Conservation (phyloP, 2,329 filamentous ascomycete genomes). For the Trichoderma atroviride region DNA sequence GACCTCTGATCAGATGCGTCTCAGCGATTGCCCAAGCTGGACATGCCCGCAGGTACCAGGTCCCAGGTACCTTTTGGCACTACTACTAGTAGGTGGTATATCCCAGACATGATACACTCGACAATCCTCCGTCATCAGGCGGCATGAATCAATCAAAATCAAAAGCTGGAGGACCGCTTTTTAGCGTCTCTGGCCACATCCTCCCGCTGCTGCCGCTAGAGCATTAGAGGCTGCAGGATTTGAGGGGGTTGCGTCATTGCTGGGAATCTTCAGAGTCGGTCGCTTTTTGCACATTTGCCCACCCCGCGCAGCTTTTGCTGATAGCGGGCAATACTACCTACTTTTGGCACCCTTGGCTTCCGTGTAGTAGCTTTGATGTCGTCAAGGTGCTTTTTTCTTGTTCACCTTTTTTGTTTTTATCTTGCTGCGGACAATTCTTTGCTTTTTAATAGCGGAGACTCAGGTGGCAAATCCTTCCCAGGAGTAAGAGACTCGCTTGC, state of each 20-base stretch:
- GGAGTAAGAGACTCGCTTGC: too few species aligned
- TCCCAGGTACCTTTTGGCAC: too few species aligned
- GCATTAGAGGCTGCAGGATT: constrained; percentile 5
- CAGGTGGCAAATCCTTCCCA: background rate
- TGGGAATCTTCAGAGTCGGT: background rate
- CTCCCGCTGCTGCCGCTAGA: constrained; percentile 23
- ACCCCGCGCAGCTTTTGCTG: background rate
- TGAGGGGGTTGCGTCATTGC: constrained; percentile 19
- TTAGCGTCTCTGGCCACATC: constrained; percentile 9
- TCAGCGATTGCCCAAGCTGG: background rate
- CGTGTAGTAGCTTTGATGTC: background rate
- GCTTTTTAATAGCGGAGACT: constrained; percentile 9
- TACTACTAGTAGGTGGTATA: too few species aligned
- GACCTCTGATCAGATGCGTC: background rate
- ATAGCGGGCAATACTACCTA: background rate
- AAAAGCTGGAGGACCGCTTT: constrained; percentile 8
- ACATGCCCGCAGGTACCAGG: background rate
- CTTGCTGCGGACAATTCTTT: constrained; percentile 4
- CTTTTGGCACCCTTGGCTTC: background rate
- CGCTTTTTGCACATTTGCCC: background rate
- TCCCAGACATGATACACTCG: background rate
- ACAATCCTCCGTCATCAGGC: background rate
- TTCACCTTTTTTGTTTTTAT: background rate
- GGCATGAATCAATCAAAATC: background rate
- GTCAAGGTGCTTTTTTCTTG: background rate